Conservation (phyloP, 139 green algal species). For the Protoeuglena noctilucae region DNA sequence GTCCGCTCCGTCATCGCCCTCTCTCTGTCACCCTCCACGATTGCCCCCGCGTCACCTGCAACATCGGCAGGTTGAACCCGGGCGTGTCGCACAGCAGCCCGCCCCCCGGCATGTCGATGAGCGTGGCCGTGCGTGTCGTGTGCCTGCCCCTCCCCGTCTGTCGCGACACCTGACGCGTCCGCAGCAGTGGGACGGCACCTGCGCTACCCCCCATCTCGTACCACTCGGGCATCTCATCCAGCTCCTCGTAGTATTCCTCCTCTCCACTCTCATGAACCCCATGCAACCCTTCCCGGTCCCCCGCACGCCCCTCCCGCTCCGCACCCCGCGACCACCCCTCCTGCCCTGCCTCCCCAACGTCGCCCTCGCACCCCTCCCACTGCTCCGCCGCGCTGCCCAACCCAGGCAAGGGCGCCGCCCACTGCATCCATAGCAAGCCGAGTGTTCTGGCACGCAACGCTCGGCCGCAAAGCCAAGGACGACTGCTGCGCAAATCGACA, state of each 20-base stretch:
- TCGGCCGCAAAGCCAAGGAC: no score
- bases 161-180: conserved; percentile 49
- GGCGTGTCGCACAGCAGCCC: background rate
- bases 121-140: conserved; percentile 70
- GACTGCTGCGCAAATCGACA: no score
- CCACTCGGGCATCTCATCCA: no score
- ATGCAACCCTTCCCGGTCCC: background rate
- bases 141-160: conserved; percentile 66
- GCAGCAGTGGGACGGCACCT: conserved; percentile 11
- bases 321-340: background rate
- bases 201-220: conserved; percentile 1
- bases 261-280: no score
- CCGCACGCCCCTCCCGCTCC: background rate
- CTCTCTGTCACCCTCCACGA: no score
- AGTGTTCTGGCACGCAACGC: no score
- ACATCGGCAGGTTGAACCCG: background rate
- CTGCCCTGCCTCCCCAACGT: background rate
- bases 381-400: background rate
- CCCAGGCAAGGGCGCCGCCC: background rate
- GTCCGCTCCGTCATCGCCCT: no score
- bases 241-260: background rate
- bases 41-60: no score
- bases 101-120: conserved; percentile 15
- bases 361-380: background rate
- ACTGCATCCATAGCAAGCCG: background rate